These are phyloP conservation scores for Podochytrium sp. DNA, from an alignment of 192 early-diverging fungal genomes.

Conservation along the genomic window DNA sequence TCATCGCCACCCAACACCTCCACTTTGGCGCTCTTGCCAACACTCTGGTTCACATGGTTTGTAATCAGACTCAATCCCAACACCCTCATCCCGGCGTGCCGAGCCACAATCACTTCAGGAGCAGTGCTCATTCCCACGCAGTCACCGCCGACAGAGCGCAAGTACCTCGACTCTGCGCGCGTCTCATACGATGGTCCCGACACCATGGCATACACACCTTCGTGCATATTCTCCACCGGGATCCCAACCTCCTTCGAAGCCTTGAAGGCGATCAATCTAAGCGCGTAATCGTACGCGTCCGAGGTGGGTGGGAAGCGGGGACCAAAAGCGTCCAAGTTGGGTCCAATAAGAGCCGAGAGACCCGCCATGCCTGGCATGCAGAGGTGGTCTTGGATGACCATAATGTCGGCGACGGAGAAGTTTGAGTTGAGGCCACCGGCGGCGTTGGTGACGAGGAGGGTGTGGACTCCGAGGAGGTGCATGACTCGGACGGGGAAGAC, in stretches of 20 bases:
- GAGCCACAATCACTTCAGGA: slow-evolving; percentile 86
- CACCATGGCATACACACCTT: slow-evolving; percentile 82
- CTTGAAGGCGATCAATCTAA: slow-evolving; percentile 74
- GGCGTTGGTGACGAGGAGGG: slow-evolving; percentile 84
- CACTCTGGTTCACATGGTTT: slow-evolving; percentile 46
- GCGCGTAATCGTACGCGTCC: slow-evolving; percentile 78
- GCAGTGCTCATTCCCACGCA: slow-evolving; percentile 88
- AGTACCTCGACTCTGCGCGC: slow-evolving; percentile 75
- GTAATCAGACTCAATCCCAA: slow-evolving; percentile 82
- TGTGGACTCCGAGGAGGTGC: slow-evolving; percentile 75
- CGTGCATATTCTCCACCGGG: slow-evolving; percentile 60
- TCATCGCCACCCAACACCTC: too few relatives aligned
- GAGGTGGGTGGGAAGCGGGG: slow-evolving; percentile 86
- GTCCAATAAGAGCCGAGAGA: slow-evolving; percentile 79
- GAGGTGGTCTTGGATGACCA: slow-evolving; percentile 74
- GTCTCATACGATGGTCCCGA: slow-evolving; percentile 88
- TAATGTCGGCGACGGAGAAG: slow-evolving; percentile 82
- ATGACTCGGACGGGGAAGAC: slow-evolving; percentile 91
- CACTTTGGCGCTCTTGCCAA: slow-evolving; percentile 17
- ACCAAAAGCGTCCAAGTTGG: slow-evolving; percentile 80
- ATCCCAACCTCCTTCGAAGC: slow-evolving; percentile 56
- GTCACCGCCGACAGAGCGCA: slow-evolving; percentile 75
- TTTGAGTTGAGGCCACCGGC: slow-evolving; percentile 79
- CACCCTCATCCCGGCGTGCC: slow-evolving; percentile 80
- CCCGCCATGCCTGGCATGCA: slow-evolving; percentile 39